Conservation (phyloP, 1,284 basidiomycete genomes). For the Takashimella tepidaria region DNA sequence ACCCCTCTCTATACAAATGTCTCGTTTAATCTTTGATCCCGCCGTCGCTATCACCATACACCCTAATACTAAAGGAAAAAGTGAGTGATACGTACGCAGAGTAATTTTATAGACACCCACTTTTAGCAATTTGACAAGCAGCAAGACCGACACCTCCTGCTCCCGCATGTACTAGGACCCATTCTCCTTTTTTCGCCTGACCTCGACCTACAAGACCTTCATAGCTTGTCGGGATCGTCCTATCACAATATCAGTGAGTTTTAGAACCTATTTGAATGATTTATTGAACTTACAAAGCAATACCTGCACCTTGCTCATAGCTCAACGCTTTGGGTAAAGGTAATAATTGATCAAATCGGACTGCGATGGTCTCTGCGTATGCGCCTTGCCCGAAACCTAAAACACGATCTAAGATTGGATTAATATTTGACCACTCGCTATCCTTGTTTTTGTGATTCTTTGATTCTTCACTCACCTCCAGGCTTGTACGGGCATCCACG, state of each 20-base stretch:
- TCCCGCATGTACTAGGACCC: slow-evolving; percentile 81
- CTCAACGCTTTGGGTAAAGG: slow-evolving; percentile 61
- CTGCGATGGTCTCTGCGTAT: slow-evolving; percentile 67
- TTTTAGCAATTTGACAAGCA: slow-evolving; percentile 83
- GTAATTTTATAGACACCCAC: slow-evolving; percentile 25
- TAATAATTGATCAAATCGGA: slow-evolving; percentile 53
- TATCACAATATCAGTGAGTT: too few relatives aligned
- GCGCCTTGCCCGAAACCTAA: slow-evolving; percentile 78
- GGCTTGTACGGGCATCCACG: slow-evolving; percentile 69
- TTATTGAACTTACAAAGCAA: slow-evolving; percentile 27
- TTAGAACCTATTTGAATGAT: too few relatives aligned
- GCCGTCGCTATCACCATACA: slow-evolving; percentile 51
- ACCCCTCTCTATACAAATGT: slow-evolving; percentile 44
- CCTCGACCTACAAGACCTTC: slow-evolving; percentile 83
- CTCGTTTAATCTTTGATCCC: slow-evolving; percentile 46
- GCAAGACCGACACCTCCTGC: slow-evolving; percentile 83
- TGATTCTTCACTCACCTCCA: slow-evolving; percentile 55
- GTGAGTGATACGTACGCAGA: too few relatives aligned
- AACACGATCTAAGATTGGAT: slow-evolving; percentile 59
- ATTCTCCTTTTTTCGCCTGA: slow-evolving; percentile 71
- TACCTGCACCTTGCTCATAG: slow-evolving; percentile 58
- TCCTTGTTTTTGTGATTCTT: too few relatives aligned
- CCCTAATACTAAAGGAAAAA: slow-evolving; percentile 36
- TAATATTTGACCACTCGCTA: not conserved
- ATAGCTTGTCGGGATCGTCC: slow-evolving; percentile 87